Conservation (phyloP, 163 green algal genomes). For the Smithsoniella earleae region DNA sequence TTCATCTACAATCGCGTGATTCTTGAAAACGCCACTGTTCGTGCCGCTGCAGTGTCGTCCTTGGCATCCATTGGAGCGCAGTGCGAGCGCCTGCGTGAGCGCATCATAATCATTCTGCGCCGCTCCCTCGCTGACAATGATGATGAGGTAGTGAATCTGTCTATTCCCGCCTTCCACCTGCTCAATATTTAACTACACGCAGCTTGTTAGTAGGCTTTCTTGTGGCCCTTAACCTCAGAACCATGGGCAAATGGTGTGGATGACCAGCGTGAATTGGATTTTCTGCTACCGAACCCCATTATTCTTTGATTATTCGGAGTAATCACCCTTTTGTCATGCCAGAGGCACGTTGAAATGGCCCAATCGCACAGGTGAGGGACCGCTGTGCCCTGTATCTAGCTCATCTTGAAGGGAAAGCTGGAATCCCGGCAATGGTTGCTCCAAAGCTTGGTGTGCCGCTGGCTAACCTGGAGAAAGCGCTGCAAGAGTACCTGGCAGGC, state of each 20-base stretch:
- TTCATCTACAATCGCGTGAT: conserved; percentile 99
- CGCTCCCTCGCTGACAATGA: conserved; percentile 90
- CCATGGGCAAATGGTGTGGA: too few relatives aligned
- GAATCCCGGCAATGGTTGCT: conserved; percentile 37
- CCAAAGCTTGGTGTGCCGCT: conserved; percentile 53
- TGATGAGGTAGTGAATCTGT: conserved; percentile 94
- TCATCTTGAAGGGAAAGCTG: conserved; percentile 58
- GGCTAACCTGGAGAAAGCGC: conserved; percentile 64
- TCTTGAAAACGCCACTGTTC: conserved; percentile 95
- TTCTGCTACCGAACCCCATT: background rate
- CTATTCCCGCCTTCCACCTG: too few relatives aligned
- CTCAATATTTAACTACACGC: too few relatives aligned
- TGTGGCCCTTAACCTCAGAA: too few relatives aligned
- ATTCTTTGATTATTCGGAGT: too few relatives aligned
- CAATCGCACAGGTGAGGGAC: conserved; percentile 82
- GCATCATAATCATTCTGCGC: conserved; percentile 75
- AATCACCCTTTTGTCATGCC: too few relatives aligned
- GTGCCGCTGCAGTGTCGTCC: conserved; percentile 78
- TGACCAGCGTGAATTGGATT: background rate
- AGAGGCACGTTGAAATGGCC: too few relatives aligned
- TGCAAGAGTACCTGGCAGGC: conserved; percentile 70
- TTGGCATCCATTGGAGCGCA: conserved; percentile 78
- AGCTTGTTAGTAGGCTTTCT: too few relatives aligned
- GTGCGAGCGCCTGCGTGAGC: conserved; percentile 48
- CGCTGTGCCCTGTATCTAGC: conserved; percentile 81